A percentile compares a stretch with the other conserved stretches of the same genome.
phyloP scores from a whole-genome alignment of 2,329 filamentous ascomycete species.

The Penicillium sp. region DNA sequence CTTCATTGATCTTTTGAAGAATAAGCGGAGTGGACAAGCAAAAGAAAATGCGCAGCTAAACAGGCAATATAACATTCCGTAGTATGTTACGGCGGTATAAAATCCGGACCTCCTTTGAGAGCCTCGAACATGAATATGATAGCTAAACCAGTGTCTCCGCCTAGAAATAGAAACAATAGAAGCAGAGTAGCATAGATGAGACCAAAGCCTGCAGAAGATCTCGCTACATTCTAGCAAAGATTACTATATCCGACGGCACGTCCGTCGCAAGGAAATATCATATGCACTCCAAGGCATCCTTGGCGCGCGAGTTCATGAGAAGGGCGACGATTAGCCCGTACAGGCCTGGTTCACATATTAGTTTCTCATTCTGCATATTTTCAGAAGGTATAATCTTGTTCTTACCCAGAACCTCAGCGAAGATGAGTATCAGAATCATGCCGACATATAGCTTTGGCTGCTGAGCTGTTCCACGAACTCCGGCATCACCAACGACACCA shows the following conservation, averaged over 20 bases:
- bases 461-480: slow-evolving; percentile 54
- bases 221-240: no score
- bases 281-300: background rate
- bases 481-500: slow-evolving; percentile 69
- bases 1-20: no score
- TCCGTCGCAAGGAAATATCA: background rate
- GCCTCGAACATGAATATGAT: no score
- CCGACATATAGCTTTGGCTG: slow-evolving; percentile 75
- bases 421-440: slow-evolving; percentile 99
- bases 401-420: slow-evolving; percentile 95
- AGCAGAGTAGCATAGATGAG: no score
- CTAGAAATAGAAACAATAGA: no score
- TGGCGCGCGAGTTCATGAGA: background rate
- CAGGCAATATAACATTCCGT: no score
- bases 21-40: no score
- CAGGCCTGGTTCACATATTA: background rate
- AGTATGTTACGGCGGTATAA: no score
- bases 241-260: background rate
- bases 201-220: no score
- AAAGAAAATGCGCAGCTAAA: no score
- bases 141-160: no score
- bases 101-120: no score
- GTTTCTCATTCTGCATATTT: background rate
- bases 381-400: background rate
- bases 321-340: background rate